phyloP scores from a whole-genome alignment of 1,284 basidiomycete genomes.

The Ceratobasidium sp. region DNA sequence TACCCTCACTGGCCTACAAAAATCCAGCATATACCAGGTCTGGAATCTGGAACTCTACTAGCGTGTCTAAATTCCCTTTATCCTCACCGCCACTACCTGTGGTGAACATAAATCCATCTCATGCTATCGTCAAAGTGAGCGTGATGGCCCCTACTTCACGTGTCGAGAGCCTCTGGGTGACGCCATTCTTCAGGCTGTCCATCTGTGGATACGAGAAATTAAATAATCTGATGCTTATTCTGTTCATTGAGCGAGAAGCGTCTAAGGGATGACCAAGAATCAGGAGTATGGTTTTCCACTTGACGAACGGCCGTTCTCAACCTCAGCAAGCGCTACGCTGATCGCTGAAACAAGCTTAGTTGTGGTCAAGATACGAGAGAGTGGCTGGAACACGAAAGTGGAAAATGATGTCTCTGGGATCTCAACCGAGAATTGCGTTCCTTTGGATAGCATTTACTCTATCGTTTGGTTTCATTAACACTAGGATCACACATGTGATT shows the following conservation, averaged over 20 bases:
- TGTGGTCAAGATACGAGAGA: neutral
- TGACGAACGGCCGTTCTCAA: neutral
- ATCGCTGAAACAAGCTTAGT: neutral
- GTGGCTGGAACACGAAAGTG: constrained; percentile 1
- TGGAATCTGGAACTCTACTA: too few relatives aligned
- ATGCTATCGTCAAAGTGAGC: constrained; percentile 8
- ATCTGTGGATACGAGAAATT: constrained; percentile 1
- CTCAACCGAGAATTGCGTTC: constrained; percentile 3
- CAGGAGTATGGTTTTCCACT: constrained; percentile 12
- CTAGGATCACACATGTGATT: constrained; percentile 34
- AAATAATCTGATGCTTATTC: neutral
- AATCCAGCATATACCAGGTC: too few relatives aligned
- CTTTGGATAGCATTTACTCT: constrained; percentile 17
- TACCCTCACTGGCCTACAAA: too few relatives aligned
- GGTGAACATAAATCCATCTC: constrained; percentile 2
- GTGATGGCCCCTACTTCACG: constrained; percentile 30
- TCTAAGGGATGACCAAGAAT: constrained; percentile 6
- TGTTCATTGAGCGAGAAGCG: constrained; percentile 24
- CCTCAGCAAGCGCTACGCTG: neutral
- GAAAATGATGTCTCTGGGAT: constrained; percentile 17
- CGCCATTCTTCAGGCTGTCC: neutral
- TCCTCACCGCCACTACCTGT: neutral
- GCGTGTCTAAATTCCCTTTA: neutral
- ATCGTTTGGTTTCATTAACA: constrained; percentile 33
- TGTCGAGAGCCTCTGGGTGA: neutral